These are phyloP conservation scores for Phytophthora agathidicida DNA, from an alignment of 352 stramenopile species.

Conservation along the genomic window DNA sequence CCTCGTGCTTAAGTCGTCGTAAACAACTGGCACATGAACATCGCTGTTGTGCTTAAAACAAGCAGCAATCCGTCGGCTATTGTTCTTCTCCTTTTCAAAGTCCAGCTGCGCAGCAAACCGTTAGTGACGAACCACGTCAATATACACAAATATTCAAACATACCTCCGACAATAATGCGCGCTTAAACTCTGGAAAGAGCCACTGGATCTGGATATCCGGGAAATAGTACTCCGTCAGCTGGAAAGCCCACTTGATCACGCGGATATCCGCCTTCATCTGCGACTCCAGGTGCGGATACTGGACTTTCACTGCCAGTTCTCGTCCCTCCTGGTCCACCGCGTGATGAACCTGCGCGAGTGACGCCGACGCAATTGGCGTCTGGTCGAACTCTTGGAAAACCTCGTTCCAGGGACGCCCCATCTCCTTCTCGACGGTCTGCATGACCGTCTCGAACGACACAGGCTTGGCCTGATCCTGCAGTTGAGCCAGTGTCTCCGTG, in stretches of 20 bases:
- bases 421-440: constrained; percentile 63
- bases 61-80: constrained; percentile 67
- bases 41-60: constrained; percentile 59
- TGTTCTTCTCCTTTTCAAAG: constrained; percentile 87
- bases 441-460: constrained; percentile 56
- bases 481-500: constrained; percentile 87
- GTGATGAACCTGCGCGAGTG: constrained; percentile 96
- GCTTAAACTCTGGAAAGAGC: constrained; percentile 96
- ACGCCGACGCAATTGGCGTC: constrained; percentile 94
- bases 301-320: constrained; percentile 97
- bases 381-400: constrained; percentile 92
- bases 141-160: too few species aligned
- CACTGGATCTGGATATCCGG: constrained; percentile 92
- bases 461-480: constrained; percentile 93
- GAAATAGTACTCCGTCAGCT: constrained; percentile 85
- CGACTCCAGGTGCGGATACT: constrained; percentile 90
- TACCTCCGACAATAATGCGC: constrained; percentile 72
- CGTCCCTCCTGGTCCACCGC: constrained; percentile 88
- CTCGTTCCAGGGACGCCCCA: constrained; percentile 75
- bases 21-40: constrained; percentile 87
- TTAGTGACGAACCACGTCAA: too few species aligned
- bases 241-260: constrained; percentile 70
- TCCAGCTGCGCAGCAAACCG: constrained; percentile 56
- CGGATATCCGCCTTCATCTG: constrained; percentile 80
- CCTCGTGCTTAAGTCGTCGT: constrained; percentile 87